Conservation (phyloP, 495 filamentous ascomycete genomes). For the Tetracladium setigerum region DNA sequence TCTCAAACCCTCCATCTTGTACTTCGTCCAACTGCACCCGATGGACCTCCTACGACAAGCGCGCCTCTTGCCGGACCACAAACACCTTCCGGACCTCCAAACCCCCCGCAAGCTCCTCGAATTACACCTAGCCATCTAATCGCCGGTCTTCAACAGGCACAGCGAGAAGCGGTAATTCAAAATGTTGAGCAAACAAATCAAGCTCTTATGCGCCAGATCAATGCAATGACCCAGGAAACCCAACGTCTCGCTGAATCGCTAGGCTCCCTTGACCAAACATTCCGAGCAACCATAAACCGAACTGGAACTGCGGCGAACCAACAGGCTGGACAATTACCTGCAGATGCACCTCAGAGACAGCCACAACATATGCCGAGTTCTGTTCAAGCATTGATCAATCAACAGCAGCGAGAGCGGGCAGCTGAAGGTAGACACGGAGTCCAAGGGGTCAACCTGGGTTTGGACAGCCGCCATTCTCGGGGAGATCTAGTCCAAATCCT, state of each 20-base stretch:
- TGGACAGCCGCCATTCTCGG: conserved; percentile 5
- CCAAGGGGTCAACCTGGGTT: conserved; percentile 5
- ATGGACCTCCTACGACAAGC: conserved; percentile 4
- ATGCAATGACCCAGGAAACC: no score
- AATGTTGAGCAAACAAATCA: no score
- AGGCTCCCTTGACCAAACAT: conserved; percentile 1
- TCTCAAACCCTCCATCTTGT: conserved; percentile 58
- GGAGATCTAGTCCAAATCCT: conserved; percentile 22
- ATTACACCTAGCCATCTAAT: no score
- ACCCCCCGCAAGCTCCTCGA: not conserved
- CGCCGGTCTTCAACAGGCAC: no score
- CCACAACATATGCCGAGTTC: conserved; percentile 21
- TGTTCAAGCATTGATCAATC: conserved; percentile 29
- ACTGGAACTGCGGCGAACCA: no score
- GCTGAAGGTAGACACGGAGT: conserved; percentile 12
- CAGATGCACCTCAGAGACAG: conserved; percentile 10
- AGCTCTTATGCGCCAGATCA: no score
- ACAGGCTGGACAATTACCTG: not conserved
- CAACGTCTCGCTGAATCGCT: not conserved
- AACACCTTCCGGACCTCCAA: conserved; percentile 3
- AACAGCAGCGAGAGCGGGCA: conserved; percentile 33
- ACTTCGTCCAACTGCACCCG: conserved; percentile 29
- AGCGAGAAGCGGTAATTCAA: no score
- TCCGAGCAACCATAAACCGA: no score
- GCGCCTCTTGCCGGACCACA: not conserved